Base-by-base conservation (phyloP, 139 green algal species). In the Desmodesmus armatus region DNA sequence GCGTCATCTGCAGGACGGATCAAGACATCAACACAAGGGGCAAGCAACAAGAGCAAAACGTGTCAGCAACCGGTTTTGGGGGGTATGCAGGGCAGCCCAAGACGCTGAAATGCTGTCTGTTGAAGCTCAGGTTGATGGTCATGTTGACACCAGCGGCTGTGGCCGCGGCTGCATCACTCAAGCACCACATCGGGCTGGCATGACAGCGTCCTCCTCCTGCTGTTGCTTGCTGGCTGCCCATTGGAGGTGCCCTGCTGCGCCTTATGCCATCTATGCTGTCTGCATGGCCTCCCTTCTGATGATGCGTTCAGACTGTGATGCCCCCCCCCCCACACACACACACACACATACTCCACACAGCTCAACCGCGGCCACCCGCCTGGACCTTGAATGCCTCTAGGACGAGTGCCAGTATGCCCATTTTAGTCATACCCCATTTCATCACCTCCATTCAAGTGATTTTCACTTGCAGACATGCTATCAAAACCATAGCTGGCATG, bases 1-100 rank as follows among this genome's bases (percentile, higher is more conserved):
- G 74, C 51, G 69, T 49, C 74, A 81, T 81, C 74, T 81, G 74
- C 49, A 33, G 35, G 35, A 21, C 17, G 15, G 35, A 47, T 23
- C 1, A 77, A 35, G n/a, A 75, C 13, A 35, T 7, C 13, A 27
- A 51, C 60, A 69, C 60, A 69, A 27, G 21, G 33, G 31, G 60
- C 17, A 2, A 41, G 63, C 6, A 11, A 15, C 7, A 72, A 40
- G 29, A 40, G 19, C 7, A 11, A 25, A 72, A 11, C 29, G 2
- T 43, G 63, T 40, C 63, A 25, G 5, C n/a, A 47, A 25, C 37
- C 7, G 63, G 21, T 27, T 1, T 17, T 11, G 31, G 67, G 21
- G 37, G 33, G 29, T 29, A 29, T 21, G 29, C 63, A 40, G n/a
- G 63, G 55, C 55, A 65, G 15, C 5, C 17, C 27, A 9, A 65